phyloP scores from a whole-genome alignment of 2,329 filamentous ascomycete species.

The Claviceps quebecensis region DNA sequence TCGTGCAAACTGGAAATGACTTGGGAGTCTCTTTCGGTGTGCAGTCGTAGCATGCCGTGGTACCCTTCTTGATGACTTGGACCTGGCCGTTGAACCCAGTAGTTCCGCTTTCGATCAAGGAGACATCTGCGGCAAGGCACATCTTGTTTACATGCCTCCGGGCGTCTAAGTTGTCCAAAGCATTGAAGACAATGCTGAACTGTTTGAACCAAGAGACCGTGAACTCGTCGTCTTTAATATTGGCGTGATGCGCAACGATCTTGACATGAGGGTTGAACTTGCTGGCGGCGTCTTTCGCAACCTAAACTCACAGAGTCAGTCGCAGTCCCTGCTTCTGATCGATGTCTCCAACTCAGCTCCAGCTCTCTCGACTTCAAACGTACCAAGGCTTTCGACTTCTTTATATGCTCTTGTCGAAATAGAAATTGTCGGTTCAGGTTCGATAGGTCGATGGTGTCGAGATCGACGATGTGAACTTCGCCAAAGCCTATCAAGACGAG shows the following conservation, averaged over 20 bases:
- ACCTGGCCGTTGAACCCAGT: constrained; percentile 97
- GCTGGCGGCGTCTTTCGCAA: constrained; percentile 82
- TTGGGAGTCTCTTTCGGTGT: constrained; percentile 80
- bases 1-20: constrained; percentile 91
- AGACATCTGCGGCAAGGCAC: constrained; percentile 83
- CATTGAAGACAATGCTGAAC: constrained; percentile 88
- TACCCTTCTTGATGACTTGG: constrained; percentile 84
- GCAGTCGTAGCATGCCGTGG: constrained; percentile 95
- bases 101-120: constrained; percentile 89
- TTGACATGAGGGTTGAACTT: constrained; percentile 81
- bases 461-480: constrained; percentile 86
- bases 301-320: constrained; percentile 31
- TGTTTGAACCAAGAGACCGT: constrained; percentile 74
- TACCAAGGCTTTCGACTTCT: constrained; percentile 88
- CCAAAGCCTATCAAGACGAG: constrained; percentile 84
- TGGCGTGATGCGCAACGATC: constrained; percentile 80
- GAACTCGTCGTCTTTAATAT: constrained; percentile 85
- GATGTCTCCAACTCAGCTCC: background rate
- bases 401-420: constrained; percentile 93
- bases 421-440: constrained; percentile 97
- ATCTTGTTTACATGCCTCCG: constrained; percentile 92
- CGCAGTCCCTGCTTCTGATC: constrained; percentile 5
- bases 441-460: constrained; percentile 95
- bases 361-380: constrained; percentile 15
- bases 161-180: constrained; percentile 88